Evolutionary conservation across 805 yeast species (phyloP).

Genomic region (Starmerella davenportii): DNA sequence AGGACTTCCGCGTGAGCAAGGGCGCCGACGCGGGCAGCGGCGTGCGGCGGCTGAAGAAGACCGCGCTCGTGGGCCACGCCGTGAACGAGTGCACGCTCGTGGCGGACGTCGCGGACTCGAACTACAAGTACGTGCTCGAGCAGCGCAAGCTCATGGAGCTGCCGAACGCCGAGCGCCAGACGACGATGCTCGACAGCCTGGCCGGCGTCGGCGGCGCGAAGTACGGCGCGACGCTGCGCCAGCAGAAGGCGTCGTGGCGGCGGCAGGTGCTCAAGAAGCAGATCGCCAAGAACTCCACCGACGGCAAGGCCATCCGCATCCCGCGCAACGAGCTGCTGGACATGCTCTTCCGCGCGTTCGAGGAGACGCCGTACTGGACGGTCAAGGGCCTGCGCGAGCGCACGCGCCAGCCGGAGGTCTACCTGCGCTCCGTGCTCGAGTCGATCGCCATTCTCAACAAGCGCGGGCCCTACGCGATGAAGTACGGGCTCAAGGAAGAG

Average conservation of each 20-base stretch:
- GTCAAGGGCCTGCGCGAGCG: constrained; percentile 85
- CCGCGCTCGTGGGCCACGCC: constrained; percentile 69
- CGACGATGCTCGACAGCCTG: constrained; percentile 53
- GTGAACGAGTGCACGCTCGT: constrained; percentile 82
- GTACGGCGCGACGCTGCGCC: constrained; percentile 21
- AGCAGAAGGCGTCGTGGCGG: constrained; percentile 19
- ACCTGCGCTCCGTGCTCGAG: constrained; percentile 76
- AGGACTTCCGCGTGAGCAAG: constrained; percentile 32
- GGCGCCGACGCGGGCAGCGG: constrained; percentile 6
- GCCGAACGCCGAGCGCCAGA: constrained; percentile 31
- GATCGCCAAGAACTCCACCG: constrained; percentile 28
- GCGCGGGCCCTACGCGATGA: constrained; percentile 89
- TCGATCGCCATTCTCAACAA: constrained; percentile 76
- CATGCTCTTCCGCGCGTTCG: constrained; percentile 70
- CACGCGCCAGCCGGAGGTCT: constrained; percentile 83
- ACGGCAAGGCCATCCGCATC: constrained; percentile 85
- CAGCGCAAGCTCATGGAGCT: constrained; percentile 34
- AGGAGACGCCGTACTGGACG: constrained; percentile 92
- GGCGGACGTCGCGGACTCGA: constrained; percentile 57
- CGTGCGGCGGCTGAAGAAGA: constrained; percentile 32
- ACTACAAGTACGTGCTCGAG: constrained; percentile 46
- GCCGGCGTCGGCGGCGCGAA: constrained; percentile 48
- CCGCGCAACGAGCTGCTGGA: constrained; percentile 84
- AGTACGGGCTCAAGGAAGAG: constrained; percentile 78
- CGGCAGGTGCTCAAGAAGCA: constrained; percentile 19